Conservation (phyloP, 108 stramenopile genomes). For the Pseudonitzschia multiseries region DNA sequence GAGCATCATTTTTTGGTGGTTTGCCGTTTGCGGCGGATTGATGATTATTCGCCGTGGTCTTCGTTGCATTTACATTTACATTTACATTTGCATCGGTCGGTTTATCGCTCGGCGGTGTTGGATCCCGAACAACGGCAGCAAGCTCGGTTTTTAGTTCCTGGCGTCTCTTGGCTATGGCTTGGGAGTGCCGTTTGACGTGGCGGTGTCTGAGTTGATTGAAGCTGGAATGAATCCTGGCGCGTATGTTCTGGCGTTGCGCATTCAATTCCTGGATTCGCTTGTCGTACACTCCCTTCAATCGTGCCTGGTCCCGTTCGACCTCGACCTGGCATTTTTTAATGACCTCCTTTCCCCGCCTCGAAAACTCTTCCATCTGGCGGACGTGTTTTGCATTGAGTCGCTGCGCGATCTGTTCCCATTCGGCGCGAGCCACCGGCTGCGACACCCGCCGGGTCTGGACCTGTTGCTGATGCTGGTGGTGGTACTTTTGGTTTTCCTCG, state of each 20-base stretch:
- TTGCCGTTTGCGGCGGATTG: too few relatives aligned
- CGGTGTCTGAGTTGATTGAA: conserved; percentile 48
- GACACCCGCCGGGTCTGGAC: conserved; percentile 39
- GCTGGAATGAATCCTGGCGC: conserved; percentile 34
- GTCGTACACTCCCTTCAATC: conserved; percentile 49
- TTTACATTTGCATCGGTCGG: background rate
- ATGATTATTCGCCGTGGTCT: background rate
- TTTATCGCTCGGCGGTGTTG: background rate
- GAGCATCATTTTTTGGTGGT: too few relatives aligned
- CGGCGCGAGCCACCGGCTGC: conserved; percentile 40
- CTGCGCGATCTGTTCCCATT: conserved; percentile 47
- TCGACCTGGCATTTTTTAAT: conserved; percentile 50
- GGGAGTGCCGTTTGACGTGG: conserved; percentile 61
- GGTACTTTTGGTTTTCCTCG: conserved; percentile 39
- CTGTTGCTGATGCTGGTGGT: conserved; percentile 52
- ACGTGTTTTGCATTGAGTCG: conserved; percentile 55
- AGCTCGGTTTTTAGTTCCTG: conserved; percentile 4
- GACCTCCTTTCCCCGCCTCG: conserved; percentile 49
- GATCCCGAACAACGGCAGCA: background rate
- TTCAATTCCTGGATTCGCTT: conserved; percentile 49
- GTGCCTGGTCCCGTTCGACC: conserved; percentile 45
- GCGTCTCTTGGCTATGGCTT: conserved; percentile 39
- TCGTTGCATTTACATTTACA: too few relatives aligned
- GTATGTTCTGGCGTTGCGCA: conserved; percentile 28
- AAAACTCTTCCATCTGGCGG: conserved; percentile 55